Conservation (phyloP, 164 flowering plant genomes). For the Hamamelis virginiana region DNA sequence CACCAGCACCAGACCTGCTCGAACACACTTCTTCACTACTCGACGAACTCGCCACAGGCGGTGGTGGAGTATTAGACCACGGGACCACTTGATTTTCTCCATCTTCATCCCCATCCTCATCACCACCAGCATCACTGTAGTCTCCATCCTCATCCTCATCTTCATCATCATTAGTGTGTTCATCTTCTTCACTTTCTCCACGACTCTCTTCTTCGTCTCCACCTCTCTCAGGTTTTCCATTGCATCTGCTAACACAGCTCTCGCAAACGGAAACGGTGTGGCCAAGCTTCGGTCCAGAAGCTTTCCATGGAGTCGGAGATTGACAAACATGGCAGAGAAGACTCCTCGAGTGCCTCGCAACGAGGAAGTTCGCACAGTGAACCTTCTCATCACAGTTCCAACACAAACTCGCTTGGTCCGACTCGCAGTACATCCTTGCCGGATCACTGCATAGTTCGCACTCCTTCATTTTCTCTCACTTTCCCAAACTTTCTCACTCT, state of each 20-base stretch:
- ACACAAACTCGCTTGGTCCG: slow-evolving; percentile 77
- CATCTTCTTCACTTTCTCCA: not conserved
- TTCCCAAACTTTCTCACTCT: not conserved
- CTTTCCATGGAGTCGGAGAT: slow-evolving; percentile 64
- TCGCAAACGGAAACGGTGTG: slow-evolving; percentile 55
- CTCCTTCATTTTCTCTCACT: slow-evolving; percentile 33
- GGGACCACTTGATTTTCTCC: slow-evolving; percentile 46
- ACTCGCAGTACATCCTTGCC: slow-evolving; percentile 70
- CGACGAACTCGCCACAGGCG: slow-evolving; percentile 27
- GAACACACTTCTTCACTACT: slow-evolving; percentile 24
- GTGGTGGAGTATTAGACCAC: slow-evolving; percentile 34
- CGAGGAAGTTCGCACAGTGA: slow-evolving; percentile 82
- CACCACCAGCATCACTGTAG: too few species aligned
- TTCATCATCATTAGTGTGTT: slow-evolving; percentile 10
- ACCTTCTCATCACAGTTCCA: slow-evolving; percentile 75
- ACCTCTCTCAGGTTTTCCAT: not conserved
- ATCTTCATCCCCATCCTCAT: slow-evolving; percentile 17
- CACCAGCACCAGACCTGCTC: slow-evolving; percentile 6
- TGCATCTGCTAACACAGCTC: slow-evolving; percentile 20
- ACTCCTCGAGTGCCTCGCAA: slow-evolving; percentile 52
- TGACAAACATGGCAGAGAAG: slow-evolving; percentile 66
- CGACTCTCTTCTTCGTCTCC: slow-evolving; percentile 4
- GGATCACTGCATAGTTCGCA: slow-evolving; percentile 56
- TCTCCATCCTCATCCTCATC: slow-evolving; percentile 8
- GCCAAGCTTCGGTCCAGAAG: slow-evolving; percentile 55